phyloP scores from a whole-genome alignment of 2,329 filamentous ascomycete species.

The Botryosphaeria dothidea region DNA sequence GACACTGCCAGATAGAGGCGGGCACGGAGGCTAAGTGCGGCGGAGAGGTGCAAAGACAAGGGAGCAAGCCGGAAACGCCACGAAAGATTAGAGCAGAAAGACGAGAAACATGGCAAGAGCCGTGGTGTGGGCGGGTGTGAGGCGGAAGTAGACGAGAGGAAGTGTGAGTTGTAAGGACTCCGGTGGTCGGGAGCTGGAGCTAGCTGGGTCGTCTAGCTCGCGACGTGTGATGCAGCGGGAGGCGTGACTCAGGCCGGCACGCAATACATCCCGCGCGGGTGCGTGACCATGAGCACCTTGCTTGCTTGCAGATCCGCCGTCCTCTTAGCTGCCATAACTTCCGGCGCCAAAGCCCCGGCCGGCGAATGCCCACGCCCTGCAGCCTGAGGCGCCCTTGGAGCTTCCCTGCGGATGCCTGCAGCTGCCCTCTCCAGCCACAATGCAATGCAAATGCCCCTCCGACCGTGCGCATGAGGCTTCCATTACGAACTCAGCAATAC shows the following conservation, averaged over 20 bases:
- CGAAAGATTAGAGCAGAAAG: background rate
- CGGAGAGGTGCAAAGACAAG: background rate
- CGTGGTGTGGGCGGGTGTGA: background rate
- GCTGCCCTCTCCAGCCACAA: no score
- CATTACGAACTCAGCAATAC: constrained; percentile 13
- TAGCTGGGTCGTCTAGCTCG: constrained; percentile 12
- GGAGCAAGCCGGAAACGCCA: background rate
- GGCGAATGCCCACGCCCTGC: background rate
- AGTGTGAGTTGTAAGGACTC: constrained; percentile 11
- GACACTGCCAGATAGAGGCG: background rate
- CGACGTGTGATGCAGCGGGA: constrained; percentile 13
- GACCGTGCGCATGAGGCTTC: background rate
- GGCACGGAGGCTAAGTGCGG: background rate
- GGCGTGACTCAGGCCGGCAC: constrained; percentile 18
- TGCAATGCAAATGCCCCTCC: background rate
- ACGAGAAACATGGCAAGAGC: background rate
- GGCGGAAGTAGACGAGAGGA: background rate
- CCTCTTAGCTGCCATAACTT: background rate
- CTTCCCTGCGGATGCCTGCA: constrained; percentile 3
- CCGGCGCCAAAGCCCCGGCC: background rate
- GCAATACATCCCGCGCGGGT: constrained; percentile 14
- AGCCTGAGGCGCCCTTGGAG: background rate
- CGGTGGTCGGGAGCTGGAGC: constrained; percentile 4
- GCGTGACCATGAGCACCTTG: constrained; percentile 10
- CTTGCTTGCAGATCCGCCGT: constrained; percentile 2